phyloP scores from a whole-genome alignment of 305 asterid species.

The Solanum aculeatissimum region DNA sequence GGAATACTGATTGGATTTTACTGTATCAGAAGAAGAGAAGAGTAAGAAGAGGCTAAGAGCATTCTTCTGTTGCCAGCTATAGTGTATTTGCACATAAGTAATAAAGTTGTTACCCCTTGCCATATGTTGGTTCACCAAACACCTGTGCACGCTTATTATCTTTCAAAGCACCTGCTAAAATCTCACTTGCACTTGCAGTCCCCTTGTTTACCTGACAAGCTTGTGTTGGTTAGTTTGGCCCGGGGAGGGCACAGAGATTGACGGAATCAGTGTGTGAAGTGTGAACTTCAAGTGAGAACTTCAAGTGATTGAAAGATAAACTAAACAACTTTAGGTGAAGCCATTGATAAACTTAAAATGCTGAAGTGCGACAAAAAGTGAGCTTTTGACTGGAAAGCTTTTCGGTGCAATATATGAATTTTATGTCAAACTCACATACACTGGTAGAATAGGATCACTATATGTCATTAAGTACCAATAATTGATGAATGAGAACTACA shows the following conservation, averaged over 20 bases:
- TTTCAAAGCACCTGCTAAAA: constrained; percentile 89
- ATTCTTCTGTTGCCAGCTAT: not conserved
- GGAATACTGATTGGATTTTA: constrained; percentile 90
- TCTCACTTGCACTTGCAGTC: constrained; percentile 98
- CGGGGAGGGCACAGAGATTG: not conserved
- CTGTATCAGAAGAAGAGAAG: constrained; percentile 25
- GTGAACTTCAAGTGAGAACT: not conserved
- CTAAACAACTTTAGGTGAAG: not conserved
- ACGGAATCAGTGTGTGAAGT: not conserved
- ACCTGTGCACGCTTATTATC: constrained; percentile 90
- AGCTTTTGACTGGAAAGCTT: not conserved
- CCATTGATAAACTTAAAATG: not conserved
- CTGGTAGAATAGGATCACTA: not conserved
- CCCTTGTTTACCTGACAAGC: constrained; percentile 75
- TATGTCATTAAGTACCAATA: not conserved
- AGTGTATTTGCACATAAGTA: not conserved
- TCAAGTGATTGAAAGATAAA: not conserved
- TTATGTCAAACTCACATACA: not conserved
- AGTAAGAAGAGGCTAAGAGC: not conserved
- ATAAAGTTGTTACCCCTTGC: constrained; percentile 62
- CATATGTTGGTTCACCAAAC: constrained; percentile 86
- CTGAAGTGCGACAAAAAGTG: not conserved
- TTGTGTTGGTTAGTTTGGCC: not conserved
- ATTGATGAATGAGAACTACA: not conserved
- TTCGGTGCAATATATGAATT: not conserved